phyloP scores from a whole-genome alignment of 257 asterid species.

The Oldenlandia corymbosa region DNA sequence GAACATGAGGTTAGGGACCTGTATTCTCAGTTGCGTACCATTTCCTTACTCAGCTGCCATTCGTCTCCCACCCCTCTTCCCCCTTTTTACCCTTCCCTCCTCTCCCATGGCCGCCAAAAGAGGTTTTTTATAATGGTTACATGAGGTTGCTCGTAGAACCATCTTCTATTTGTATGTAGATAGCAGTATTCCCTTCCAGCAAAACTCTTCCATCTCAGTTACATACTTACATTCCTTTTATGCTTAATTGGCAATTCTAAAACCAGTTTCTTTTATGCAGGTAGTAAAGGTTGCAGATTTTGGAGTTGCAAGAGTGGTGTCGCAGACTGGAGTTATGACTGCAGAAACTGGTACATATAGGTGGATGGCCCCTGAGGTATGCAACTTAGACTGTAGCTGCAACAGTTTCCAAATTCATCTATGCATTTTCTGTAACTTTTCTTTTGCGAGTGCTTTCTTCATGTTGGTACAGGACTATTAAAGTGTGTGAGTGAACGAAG shows the following conservation, averaged over 20 bases:
- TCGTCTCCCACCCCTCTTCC: no score
- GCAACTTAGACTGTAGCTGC: constrained; percentile 11
- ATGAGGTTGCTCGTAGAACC: not conserved
- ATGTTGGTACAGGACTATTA: not conserved
- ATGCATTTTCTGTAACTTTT: not conserved
- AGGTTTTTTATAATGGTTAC: not conserved
- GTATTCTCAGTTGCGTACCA: constrained; percentile 3
- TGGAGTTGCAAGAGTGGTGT: constrained; percentile 95
- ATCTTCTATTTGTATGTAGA: not conserved
- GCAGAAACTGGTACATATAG: constrained; percentile 98
- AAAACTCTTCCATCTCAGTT: not conserved
- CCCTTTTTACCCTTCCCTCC: no score
- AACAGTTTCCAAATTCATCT: not conserved
- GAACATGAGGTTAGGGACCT: constrained; percentile 39
- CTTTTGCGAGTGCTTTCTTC: not conserved
- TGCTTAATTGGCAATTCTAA: not conserved
- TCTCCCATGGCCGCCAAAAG: no score
- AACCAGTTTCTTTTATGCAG: constrained; percentile 27
- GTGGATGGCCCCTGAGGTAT: constrained; percentile 99
- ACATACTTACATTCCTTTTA: not conserved
- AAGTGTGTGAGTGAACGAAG: not conserved
- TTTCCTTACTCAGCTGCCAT: not conserved
- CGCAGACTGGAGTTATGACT: constrained; percentile 88
- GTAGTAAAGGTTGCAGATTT: constrained; percentile 97
- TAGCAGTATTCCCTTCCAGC: not conserved